Conservation (phyloP, 139 green algal genomes). For the Gonium pectorale region DNA sequence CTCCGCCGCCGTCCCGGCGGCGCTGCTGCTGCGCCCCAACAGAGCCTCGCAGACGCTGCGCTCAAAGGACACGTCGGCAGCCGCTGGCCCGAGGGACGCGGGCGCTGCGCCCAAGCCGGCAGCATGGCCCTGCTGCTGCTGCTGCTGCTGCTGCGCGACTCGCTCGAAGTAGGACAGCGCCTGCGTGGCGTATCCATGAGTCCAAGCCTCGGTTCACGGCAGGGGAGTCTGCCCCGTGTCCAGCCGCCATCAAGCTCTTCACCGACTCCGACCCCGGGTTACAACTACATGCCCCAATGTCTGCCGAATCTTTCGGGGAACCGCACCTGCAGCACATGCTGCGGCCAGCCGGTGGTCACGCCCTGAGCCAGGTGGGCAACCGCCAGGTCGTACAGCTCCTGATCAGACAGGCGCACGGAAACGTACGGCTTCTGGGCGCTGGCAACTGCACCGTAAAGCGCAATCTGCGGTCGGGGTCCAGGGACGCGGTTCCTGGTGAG, state of each 20-base stretch:
- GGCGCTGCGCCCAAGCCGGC: neutral
- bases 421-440: slow-evolving; percentile 13
- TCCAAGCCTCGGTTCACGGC: no score
- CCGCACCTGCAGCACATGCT: slow-evolving; percentile 45
- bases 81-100: neutral
- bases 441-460: slow-evolving; percentile 27
- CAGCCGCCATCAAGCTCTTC: no score
- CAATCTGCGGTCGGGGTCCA: slow-evolving; percentile 6
- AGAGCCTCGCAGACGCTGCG: slow-evolving; percentile 38
- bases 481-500: no score
- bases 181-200: neutral
- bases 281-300: no score
- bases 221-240: no score
- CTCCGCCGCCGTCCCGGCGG: neutral
- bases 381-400: slow-evolving; percentile 50
- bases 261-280: no score
- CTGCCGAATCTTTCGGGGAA: no score
- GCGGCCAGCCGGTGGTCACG: slow-evolving; percentile 32
- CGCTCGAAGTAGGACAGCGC: slow-evolving; percentile 37
- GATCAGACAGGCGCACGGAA: neutral
- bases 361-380: slow-evolving; percentile 40
- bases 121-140: neutral
- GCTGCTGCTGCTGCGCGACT: neutral
- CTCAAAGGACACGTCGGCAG: slow-evolving; percentile 31
- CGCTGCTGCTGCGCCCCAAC: slow-evolving; percentile 15